These are phyloP conservation scores for Neoascochyta sp. DNA, from an alignment of 2,329 filamentous ascomycete species.

Conservation along the genomic window DNA sequence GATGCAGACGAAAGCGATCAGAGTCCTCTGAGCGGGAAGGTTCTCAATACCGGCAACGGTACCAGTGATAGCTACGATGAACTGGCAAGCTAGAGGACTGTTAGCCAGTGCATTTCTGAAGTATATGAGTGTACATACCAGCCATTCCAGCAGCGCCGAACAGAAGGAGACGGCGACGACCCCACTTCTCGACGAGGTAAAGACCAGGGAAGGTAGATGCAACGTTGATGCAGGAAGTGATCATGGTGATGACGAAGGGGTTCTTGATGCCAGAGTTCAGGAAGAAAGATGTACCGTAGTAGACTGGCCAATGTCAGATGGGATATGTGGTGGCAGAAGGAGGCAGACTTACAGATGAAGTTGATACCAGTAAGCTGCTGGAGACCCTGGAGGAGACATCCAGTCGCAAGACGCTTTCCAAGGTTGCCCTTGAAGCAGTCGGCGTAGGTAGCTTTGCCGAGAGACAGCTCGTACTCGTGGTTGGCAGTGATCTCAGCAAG, in stretches of 20 bases:
- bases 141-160: constrained; percentile 71
- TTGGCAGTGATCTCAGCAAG: constrained; percentile 63
- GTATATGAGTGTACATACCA: no score
- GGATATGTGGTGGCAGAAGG: no score
- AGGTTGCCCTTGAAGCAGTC: constrained; percentile 48
- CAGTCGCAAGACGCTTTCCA: constrained; percentile 64
- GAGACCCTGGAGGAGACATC: constrained; percentile 70
- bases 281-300: constrained; percentile 43
- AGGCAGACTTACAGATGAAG: constrained; percentile 46
- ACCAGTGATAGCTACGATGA: constrained; percentile 42
- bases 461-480: constrained; percentile 68
- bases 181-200: constrained; percentile 74
- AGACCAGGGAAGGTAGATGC: constrained; percentile 71
- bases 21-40: constrained; percentile 37
- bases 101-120: no score
- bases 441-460: constrained; percentile 46
- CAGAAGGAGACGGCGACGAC: constrained; percentile 70
- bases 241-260: constrained; percentile 67
- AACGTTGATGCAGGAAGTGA: constrained; percentile 74
- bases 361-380: constrained; percentile 64
- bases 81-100: no score
- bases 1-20: constrained; percentile 54
- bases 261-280: constrained; percentile 39
- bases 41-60: constrained; percentile 38
- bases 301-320: no score